Percentiles rank a stretch among this genome's conserved stretches.
phyloP scores from a whole-genome alignment of 768 basidiomycete genomes.

The Lyophyllum decastes region DNA sequence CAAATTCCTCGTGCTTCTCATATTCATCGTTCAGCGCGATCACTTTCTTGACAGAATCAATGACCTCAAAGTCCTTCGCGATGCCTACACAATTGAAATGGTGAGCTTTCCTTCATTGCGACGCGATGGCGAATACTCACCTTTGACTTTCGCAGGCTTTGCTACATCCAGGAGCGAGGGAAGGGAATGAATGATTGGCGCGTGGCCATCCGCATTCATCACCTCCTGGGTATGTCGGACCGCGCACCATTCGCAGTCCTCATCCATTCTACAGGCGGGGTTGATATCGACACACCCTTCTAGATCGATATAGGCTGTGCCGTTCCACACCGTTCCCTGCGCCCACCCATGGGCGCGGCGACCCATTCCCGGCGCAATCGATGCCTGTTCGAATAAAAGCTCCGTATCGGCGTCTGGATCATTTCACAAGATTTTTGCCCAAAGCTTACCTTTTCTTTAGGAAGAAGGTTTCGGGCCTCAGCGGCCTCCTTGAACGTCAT shows the following conservation, averaged over 20 bases:
- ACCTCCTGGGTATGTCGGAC: background rate
- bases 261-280: background rate
- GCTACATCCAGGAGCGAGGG: background rate
- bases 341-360: slow-evolving; percentile 6
- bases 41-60: background rate
- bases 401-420: background rate
- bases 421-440: background rate
- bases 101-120: background rate
- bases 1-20: background rate
- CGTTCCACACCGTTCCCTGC: slow-evolving; percentile 7
- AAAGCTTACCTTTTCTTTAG: slow-evolving; percentile 4
- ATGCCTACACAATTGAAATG: background rate
- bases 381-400: background rate
- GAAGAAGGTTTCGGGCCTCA: slow-evolving; percentile 1
- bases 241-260: background rate
- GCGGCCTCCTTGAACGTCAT: slow-evolving; percentile 5
- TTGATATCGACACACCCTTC: background rate
- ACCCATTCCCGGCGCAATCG: slow-evolving; percentile 4
- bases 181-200: background rate
- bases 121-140: background rate
- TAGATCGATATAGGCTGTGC: background rate
- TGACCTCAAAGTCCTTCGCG: background rate
- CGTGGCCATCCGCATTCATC: background rate
- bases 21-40: background rate
- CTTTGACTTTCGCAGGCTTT: background rate